A percentile compares a stretch with the other conserved stretches of the same genome.
These are phyloP conservation scores for Coccomyxa sp. DNA, from an alignment of 139 green algal genomes.

Conservation along the genomic window DNA sequence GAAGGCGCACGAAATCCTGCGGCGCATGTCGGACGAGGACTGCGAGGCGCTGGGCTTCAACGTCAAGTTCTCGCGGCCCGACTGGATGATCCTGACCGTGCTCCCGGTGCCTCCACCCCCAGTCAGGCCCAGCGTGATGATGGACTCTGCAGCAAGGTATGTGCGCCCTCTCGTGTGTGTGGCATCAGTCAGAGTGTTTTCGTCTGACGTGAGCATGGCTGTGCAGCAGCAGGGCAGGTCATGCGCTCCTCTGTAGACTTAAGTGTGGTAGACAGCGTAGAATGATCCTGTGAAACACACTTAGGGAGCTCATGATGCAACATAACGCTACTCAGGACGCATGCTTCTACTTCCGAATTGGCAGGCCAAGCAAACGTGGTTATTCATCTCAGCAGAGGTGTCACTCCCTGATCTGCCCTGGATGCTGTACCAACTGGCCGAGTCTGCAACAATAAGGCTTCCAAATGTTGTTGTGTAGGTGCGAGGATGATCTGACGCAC, in stretches of 20 bases:
- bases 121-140: constrained; percentile 88
- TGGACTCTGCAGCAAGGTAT: constrained; percentile 74
- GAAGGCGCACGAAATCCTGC: constrained; percentile 84
- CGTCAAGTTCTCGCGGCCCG: constrained; percentile 71
- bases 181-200: not conserved
- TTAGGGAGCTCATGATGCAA: too few relatives aligned
- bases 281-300: too few relatives aligned
- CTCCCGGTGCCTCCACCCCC: constrained; percentile 91
- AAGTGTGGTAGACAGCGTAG: too few relatives aligned
- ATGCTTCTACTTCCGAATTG: too few relatives aligned
- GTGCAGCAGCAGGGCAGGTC: too few relatives aligned
- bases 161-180: not conserved
- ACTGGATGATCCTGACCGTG: constrained; percentile 94
- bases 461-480: too few relatives aligned
- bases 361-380: not conserved
- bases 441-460: too few relatives aligned
- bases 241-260: too few relatives aligned
- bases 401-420: too few relatives aligned
- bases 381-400: not conserved
- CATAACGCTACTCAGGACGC: too few relatives aligned
- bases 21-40: constrained; percentile 90
- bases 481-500: constrained; percentile 97
- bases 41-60: constrained; percentile 85
- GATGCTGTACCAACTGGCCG: too few relatives aligned
- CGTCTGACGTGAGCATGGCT: too few relatives aligned